phyloP scores from a whole-genome alignment of 208 protist species.

The Leishmania aethiopica region DNA sequence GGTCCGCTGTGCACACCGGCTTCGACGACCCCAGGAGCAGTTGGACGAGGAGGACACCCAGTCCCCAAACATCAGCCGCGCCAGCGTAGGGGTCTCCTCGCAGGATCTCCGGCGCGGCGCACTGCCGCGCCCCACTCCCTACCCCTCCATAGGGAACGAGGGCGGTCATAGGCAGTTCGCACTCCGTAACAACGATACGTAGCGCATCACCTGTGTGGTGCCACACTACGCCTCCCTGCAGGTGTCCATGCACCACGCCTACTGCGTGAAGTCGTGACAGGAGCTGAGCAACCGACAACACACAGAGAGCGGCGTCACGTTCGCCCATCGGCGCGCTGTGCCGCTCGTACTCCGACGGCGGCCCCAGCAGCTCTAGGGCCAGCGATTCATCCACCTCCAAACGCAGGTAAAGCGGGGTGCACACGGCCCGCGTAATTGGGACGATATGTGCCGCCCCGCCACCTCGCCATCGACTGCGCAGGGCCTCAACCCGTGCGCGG shows the following conservation, averaged over 20 bases:
- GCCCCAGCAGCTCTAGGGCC: constrained; percentile 8
- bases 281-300: constrained; percentile 32
- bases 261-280: constrained; percentile 50
- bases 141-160: constrained; percentile 48
- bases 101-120: constrained; percentile 72
- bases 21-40: constrained; percentile 41
- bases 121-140: constrained; percentile 33
- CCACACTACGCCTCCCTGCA: constrained; percentile 37
- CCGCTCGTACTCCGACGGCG: constrained; percentile 12
- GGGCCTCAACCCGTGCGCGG: constrained; percentile 13
- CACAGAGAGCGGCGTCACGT: constrained; percentile 37
- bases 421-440: constrained; percentile 29
- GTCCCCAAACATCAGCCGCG: constrained; percentile 74
- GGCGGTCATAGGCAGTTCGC: constrained; percentile 66
- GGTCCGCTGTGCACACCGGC: constrained; percentile 53
- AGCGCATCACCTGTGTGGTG: constrained; percentile 6
- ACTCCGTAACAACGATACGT: constrained; percentile 42
- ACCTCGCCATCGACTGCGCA: constrained; percentile 1
- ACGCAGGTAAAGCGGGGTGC: constrained; percentile 53
- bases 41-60: constrained; percentile 74
- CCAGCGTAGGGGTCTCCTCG: constrained; percentile 43
- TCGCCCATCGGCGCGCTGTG: constrained; percentile 32
- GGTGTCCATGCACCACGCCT: constrained; percentile 63
- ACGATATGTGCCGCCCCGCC: constrained; percentile 16
- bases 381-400: constrained; percentile 26